Conservation (phyloP, 352 stramenopile species). For the Salisapilia sapeloensis region DNA sequence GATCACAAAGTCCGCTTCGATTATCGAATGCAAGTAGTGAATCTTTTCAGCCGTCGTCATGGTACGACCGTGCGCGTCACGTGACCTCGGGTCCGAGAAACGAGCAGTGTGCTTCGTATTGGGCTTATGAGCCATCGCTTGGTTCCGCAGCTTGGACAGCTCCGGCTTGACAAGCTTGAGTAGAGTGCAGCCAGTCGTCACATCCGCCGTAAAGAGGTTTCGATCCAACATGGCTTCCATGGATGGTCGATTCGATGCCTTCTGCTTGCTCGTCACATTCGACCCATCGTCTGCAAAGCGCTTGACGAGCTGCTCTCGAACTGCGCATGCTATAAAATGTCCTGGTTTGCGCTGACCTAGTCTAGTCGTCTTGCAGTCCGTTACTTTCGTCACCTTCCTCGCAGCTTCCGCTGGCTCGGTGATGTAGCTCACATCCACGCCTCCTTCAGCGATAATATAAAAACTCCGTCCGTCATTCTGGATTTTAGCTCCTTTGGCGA, state of each 20-base stretch:
- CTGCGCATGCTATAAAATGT: conserved; percentile 40
- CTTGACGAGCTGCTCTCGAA: conserved; percentile 21
- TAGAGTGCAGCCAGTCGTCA: conserved; percentile 29
- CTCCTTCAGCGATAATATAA: conserved; percentile 30
- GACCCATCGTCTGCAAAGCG: conserved; percentile 17
- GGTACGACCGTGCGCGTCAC: conserved; percentile 1
- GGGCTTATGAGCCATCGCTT: conserved; percentile 6
- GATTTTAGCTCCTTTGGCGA: conserved; percentile 20
- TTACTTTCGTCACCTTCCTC: conserved; percentile 28
- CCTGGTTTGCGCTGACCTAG: conserved; percentile 33
- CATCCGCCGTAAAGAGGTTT: conserved; percentile 32
- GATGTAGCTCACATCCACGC: conserved; percentile 36
- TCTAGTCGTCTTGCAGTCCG: conserved; percentile 3
- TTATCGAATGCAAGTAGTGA: conserved; percentile 39
- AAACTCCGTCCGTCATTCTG: conserved; percentile 32
- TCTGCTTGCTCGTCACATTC: conserved; percentile 7
- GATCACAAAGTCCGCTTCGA: conserved; percentile 50
- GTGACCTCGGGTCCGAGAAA: conserved; percentile 16
- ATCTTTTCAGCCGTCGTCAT: conserved; percentile 38
- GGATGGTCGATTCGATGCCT: no score
- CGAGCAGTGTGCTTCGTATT: conserved; percentile 28
- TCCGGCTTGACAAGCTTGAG: conserved; percentile 34
- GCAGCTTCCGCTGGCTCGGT: conserved; percentile 19
- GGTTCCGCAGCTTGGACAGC: conserved; percentile 20
- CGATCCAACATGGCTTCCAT: conserved; percentile 52